Percentiles rank a stretch among this genome's conserved stretches.
Evolutionary conservation across 495 filamentous ascomycete genomes (phyloP).

Genomic region (Aspergillus bertholletiae): DNA sequence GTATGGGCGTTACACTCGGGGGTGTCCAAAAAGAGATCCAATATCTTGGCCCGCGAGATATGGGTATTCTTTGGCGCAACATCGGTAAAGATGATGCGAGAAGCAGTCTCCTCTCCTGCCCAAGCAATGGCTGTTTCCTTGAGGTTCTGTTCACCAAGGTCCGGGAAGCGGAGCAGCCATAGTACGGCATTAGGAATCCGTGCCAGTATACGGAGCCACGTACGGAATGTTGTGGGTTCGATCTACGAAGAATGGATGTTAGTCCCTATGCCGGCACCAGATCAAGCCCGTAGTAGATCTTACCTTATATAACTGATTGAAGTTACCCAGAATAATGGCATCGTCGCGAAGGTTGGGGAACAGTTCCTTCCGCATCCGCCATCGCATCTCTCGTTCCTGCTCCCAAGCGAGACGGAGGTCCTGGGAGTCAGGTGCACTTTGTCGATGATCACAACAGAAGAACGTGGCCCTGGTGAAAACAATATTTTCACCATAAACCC

Average conservation of each 20-base stretch:
- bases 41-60: constrained; percentile 85
- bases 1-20: constrained; percentile 99
- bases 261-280: not conserved
- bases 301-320: constrained; percentile 99
- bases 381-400: constrained; percentile 77
- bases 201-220: constrained; percentile 93
- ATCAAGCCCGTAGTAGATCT: constrained; percentile 12
- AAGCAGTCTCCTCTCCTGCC: constrained; percentile 83
- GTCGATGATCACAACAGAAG: constrained; percentile 97
- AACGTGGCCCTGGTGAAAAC: constrained; percentile 94
- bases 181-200: constrained; percentile 82
- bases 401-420: constrained; percentile 71
- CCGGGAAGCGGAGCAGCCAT: constrained; percentile 96
- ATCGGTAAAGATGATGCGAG: constrained; percentile 93
- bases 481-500: constrained; percentile 97
- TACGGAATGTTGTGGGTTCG: constrained; percentile 93
- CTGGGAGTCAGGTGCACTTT: constrained; percentile 77
- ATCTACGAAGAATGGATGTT: constrained; percentile 60
- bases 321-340: constrained; percentile 91
- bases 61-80: constrained; percentile 94
- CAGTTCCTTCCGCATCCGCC: constrained; percentile 92
- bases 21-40: constrained; percentile 95
- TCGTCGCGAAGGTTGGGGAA: constrained; percentile 84
- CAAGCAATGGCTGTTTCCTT: constrained; percentile 74
- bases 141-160: constrained; percentile 84